Evolutionary conservation across 352 stramenopile species (phyloP), one percentile per base, ranked within the genome.

Genomic region (Globisporangium perplexum): DNA sequence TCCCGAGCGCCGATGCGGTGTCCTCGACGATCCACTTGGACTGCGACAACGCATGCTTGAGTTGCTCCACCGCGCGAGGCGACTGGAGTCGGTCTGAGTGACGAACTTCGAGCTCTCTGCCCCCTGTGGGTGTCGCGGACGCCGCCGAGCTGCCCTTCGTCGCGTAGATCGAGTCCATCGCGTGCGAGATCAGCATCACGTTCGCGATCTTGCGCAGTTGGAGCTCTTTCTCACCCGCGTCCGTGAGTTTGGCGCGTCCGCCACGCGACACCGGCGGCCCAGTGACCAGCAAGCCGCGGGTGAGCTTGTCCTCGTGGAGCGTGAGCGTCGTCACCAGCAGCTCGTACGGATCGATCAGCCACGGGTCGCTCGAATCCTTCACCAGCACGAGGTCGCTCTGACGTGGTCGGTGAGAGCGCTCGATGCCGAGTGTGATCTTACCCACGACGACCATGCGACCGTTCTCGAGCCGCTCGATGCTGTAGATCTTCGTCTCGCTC

Each of bases 11-110:
- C 1, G 67, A 43, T 7, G 72, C 77, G 2, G 72, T 75, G 36
- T 82, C 74, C 49, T 80, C 70, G 2, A 86, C 60, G 3, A 83
- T 53, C 45, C 57, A 71, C 41, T 77, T 86, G 3, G 77, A 83
- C 18, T 82, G 57, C n/a, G 54, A 48, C 38, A 85, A 10, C 1
- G 64, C 66, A 10, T 66, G 59, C 50, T 69, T 70, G 35, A 86
- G 41, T 28, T 78, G 67, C 4, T 71, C 65, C 17, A 77, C 33
- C 14, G 66, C 57, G 4, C 53, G 38, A 11, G 55, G 48, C 1
- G 59, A 62, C 12, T 53, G 59, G 11, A 74, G 24, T 15, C 42
- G 36, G 12, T 52, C 17, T 0, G 18, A 8, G 24, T 47, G 47
- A 17, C 42, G 50, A 11, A 62, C 28, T 7, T 50, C 30, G 33